Evolutionary conservation across 140 eudicot species (phyloP).

Genomic region (Stevia rebaudiana): DNA sequence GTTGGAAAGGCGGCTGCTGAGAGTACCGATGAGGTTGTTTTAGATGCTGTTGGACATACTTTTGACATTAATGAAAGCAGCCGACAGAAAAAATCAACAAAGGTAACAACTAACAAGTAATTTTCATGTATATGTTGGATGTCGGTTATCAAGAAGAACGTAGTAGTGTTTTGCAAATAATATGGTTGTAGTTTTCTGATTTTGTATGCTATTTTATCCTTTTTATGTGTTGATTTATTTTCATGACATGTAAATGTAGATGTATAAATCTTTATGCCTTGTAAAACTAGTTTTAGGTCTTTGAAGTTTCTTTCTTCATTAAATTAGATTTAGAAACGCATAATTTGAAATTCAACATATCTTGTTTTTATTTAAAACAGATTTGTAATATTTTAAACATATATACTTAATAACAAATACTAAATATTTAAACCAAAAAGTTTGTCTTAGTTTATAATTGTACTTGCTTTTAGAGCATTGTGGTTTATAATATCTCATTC

Average conservation of each 20-base stretch:
- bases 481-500: neutral
- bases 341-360: neutral
- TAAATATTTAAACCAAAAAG: neutral
- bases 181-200: neutral
- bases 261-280: neutral
- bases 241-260: neutral
- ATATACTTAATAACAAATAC: neutral
- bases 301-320: neutral
- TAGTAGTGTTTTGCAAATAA: neutral
- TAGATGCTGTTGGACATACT: slow-evolving; percentile 74
- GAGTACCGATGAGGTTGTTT: slow-evolving; percentile 91
- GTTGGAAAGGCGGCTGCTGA: slow-evolving; percentile 96
- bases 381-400: neutral
- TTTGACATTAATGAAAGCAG: slow-evolving; percentile 41
- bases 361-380: neutral
- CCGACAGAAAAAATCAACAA: slow-evolving; percentile 52
- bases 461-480: neutral
- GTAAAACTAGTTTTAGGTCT: neutral
- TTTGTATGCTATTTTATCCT: neutral
- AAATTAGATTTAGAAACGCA: neutral
- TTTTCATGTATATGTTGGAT: neutral
- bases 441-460: neutral
- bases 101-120: slow-evolving; percentile 38
- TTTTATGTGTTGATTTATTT: neutral
- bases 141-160: neutral